Base-by-base conservation (phyloP, 192 early-diverging fungal genomes). In the Linnemannia schmuckeri region DNA sequence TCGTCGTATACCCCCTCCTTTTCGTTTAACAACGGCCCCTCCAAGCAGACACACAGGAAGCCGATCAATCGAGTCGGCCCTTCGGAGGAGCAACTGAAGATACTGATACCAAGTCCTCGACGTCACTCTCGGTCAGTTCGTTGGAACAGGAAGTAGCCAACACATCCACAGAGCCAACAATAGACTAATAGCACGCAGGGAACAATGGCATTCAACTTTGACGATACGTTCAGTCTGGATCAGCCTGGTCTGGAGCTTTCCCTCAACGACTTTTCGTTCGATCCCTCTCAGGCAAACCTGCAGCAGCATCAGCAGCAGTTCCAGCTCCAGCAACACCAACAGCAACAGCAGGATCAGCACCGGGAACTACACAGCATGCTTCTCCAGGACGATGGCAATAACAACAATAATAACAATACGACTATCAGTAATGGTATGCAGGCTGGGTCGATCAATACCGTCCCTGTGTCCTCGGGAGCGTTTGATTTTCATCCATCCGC, bases 201-300 rank as follows among this genome's bases (percentile, higher is more conserved):
- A 38, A 42, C 4, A 15, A 81, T 80, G 84, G 38, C 84, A 30
- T 81, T 74, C 47, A 80, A 77, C 70, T 86, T 80, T 72, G 78
- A 86, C 70, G 44, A 55, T 42, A 76, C 75, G 1, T 86, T 81
- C 46, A 47, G 74, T 6, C 55, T 86, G 35, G 84, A 86, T 77
- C 84, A 80, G 33, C 46, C 79, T 1, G 79, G 79, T 7, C 35
- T 86, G 70, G 84, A 86, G 13, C 54, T 86, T 24, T 76, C 84
- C 0, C 75, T 86, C 27, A 81, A 78, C 49, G 84, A 81, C 13
- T 81, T 86, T 69, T 73, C 79, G 24, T 86, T 86, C 44, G 84
- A 86, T 69, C 46, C 82, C 38, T 44, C 63, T 6, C 82, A 83
- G 72, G 47, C 72, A 42, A 70, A 77, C 17, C 81, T 61, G 3